Conservation (phyloP, 257 asterid genomes). For the Solanum paucissectum region DNA sequence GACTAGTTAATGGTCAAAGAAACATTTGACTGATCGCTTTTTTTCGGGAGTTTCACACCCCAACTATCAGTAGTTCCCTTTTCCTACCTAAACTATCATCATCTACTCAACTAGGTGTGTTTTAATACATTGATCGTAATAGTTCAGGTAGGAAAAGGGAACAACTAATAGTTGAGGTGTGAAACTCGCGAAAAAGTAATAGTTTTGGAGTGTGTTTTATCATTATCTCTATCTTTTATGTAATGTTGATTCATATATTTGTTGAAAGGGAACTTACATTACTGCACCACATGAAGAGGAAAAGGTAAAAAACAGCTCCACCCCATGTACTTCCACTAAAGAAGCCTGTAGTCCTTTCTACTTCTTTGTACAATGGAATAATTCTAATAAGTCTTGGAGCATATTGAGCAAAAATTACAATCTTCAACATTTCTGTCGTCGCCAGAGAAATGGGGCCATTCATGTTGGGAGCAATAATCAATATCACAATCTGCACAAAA, state of each 20-base stretch:
- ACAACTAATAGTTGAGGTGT: background rate
- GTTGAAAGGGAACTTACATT: constrained; percentile 27
- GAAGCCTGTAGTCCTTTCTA: constrained; percentile 35
- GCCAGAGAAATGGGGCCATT: constrained; percentile 23
- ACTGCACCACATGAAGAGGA: constrained; percentile 53
- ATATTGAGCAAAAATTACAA: constrained; percentile 28
- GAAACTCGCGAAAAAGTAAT: background rate
- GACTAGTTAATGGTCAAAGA: background rate
- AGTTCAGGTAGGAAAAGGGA: background rate
- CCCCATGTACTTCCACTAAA: constrained; percentile 50
- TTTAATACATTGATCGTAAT: background rate
- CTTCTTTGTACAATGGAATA: constrained; percentile 35
- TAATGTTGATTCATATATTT: background rate
- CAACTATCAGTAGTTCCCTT: background rate
- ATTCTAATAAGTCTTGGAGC: constrained; percentile 37
- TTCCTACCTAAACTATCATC: background rate
- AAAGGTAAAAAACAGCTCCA: constrained; percentile 51
- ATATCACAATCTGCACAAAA: constrained; percentile 26
- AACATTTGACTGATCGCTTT: background rate
- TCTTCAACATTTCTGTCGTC: constrained; percentile 25
- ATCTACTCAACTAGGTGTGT: too few relatives aligned
- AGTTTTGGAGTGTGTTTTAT: rapidly evolving
- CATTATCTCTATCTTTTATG: background rate
- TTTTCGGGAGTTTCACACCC: background rate
- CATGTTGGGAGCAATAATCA: constrained; percentile 16